Percentiles rank a stretch among this genome's conserved stretches.
Evolutionary conservation across 495 filamentous ascomycete species (phyloP).

Genomic region (Podospora comata): DNA sequence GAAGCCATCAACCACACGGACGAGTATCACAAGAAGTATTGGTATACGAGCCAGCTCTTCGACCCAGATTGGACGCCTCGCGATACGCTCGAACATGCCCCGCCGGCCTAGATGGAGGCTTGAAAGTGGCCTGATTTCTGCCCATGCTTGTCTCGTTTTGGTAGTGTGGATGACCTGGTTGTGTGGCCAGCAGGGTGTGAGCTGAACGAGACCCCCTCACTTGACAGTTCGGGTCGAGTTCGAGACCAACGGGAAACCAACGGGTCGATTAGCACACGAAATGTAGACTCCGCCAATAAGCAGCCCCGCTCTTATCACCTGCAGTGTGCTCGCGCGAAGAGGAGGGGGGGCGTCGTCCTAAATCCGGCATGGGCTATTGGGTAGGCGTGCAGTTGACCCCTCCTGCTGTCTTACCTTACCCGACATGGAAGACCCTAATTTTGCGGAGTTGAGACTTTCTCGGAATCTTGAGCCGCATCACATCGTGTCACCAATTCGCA

Average conservation of each 20-base stretch:
- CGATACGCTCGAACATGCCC: constrained; percentile 36
- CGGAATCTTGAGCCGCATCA: constrained; percentile 28
- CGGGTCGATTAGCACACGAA: constrained; percentile 30
- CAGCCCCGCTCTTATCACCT: constrained; percentile 30
- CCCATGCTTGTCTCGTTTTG: constrained; percentile 8
- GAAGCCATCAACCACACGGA: constrained; percentile 32
- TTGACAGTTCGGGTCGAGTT: constrained; percentile 22
- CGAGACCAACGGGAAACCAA: constrained; percentile 10
- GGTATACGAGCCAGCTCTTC: constrained; percentile 42
- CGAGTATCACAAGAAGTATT: constrained; percentile 34
- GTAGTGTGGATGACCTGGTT: constrained; percentile 5
- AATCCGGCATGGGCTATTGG: constrained; percentile 28
- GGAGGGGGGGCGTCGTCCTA: constrained; percentile 18
- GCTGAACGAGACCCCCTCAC: constrained; percentile 27
- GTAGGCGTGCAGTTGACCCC: constrained; percentile 28
- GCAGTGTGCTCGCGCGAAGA: constrained; percentile 23
- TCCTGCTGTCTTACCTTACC: constrained; percentile 26
- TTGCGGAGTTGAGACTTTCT: constrained; percentile 9
- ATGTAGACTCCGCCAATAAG: constrained; percentile 27
- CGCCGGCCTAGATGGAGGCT: constrained; percentile 21
- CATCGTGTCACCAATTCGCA: constrained; percentile 1
- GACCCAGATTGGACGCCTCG: constrained; percentile 38
- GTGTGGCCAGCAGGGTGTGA: constrained; percentile 9
- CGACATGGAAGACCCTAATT: constrained; percentile 24
- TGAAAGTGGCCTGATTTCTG: constrained; percentile 27